phyloP scores from a whole-genome alignment of 108 stramenopile genomes.

The Nitzschia sp. region DNA sequence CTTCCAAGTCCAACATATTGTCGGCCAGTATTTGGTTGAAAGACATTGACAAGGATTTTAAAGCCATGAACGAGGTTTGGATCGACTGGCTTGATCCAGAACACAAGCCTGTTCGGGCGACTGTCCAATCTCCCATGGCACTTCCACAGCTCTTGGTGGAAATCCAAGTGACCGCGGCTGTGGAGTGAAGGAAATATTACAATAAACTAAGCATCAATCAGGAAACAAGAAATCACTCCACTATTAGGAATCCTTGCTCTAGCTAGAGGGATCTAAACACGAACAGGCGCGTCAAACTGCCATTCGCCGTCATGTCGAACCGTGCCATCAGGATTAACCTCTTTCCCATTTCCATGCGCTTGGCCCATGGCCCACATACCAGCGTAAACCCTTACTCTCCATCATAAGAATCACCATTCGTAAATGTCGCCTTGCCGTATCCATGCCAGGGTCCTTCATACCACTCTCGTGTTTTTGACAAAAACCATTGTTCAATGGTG shows the following conservation, averaged over 20 bases:
- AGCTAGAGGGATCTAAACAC: too few species aligned
- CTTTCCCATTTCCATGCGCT: constrained; percentile 35
- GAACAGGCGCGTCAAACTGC: constrained; percentile 32
- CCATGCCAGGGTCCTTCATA: constrained; percentile 33
- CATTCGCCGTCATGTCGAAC: constrained; percentile 38
- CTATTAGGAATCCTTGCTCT: too few species aligned
- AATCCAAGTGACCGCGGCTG: constrained; percentile 68
- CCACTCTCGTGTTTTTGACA: too few species aligned
- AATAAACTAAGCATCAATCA: too few species aligned
- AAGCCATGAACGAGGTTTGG: constrained; percentile 67
- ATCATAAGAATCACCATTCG: constrained; percentile 38
- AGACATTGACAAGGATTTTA: constrained; percentile 60
- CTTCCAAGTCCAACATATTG: constrained; percentile 58
- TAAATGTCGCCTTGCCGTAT: constrained; percentile 19
- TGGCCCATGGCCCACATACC: constrained; percentile 44
- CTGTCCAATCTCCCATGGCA: constrained; percentile 66
- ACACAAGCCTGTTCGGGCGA: constrained; percentile 71
- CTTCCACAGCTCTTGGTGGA: constrained; percentile 56
- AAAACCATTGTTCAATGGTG: too few species aligned
- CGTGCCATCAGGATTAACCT: constrained; percentile 19
- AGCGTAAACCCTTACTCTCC: constrained; percentile 42
- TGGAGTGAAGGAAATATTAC: too few species aligned
- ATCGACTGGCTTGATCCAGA: constrained; percentile 60
- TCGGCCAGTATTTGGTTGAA: constrained; percentile 69
- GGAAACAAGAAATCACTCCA: too few species aligned